A percentile compares a stretch with the other conserved stretches of the same genome.
phyloP scores from a whole-genome alignment of 2,329 filamentous ascomycete species.

The Alternaria metachromatica region DNA sequence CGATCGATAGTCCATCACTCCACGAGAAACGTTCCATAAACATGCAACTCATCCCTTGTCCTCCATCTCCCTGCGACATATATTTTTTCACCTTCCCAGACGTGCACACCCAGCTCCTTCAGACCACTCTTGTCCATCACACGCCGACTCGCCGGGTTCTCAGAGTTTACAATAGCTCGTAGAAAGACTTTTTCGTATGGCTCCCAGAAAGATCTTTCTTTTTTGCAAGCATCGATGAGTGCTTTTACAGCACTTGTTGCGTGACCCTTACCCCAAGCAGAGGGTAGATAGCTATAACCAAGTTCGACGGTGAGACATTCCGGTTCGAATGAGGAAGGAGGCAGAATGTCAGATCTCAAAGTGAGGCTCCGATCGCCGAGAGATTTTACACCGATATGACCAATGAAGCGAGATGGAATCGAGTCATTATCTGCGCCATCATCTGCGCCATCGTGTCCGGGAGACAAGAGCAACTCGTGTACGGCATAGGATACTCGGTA shows the following conservation, averaged over 20 bases:
- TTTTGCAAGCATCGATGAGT: conserved; percentile 30
- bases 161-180: conserved; percentile 39
- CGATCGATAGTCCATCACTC: background rate
- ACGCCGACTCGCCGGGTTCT: conserved; percentile 38
- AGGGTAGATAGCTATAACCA: conserved; percentile 29
- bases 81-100: conserved; percentile 32
- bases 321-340: conserved; percentile 9
- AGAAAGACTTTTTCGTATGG: conserved; percentile 38
- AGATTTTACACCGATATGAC: conserved; percentile 29
- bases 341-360: conserved; percentile 18
- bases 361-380: conserved; percentile 19
- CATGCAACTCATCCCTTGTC: conserved; percentile 27
- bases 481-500: conserved; percentile 37
- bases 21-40: conserved; percentile 31
- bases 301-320: conserved; percentile 32
- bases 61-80: conserved; percentile 34
- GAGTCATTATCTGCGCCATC: background rate
- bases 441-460: background rate
- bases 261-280: conserved; percentile 30
- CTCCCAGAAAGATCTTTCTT: conserved; percentile 25
- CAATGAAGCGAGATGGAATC: conserved; percentile 24
- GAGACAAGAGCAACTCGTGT: conserved; percentile 26
- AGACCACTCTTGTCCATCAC: conserved; percentile 43
- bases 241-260: conserved; percentile 31
- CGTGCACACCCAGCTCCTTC: conserved; percentile 31